Evolutionary conservation across 768 basidiomycete species (phyloP), one percentile per base, ranked within the genome.

Genomic region (Tremella fuciformis): DNA sequence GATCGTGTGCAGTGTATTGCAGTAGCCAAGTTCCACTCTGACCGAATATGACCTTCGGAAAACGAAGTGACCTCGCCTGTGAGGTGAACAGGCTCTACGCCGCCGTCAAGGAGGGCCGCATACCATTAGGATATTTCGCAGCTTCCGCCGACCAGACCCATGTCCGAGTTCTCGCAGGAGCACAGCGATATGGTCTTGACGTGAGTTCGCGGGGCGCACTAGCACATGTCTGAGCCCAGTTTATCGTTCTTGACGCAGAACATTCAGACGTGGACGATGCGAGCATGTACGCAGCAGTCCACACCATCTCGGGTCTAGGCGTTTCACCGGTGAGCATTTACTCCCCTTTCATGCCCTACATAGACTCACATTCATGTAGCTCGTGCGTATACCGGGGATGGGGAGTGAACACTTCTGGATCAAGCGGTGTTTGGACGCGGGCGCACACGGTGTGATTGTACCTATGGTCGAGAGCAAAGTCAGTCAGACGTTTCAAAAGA

Each of bases 381-480:
- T 53, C 37, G 51, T 53, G 6, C 24, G 51, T 8, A 37, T 53
- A 16, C 51, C 51, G 19, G 51, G 51, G 3, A 53, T 53, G 51
- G 51, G 51, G 16, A 53, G 51, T 22, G 51, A 53, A 22, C 51
- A 53, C n/a, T 53, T 46, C 42, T 46, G 42, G 26, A 60, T 60
- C 39, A 48, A 50, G 44, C 40, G 53, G 26, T 50, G 50, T 1
- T 13, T 60, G 2, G 58, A 60, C 34, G 58, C 58, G 22, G 58
- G 58, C 26, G 58, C 58, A 8, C 58, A 60, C 42, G 58, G 58
- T 9, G 46, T 60, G 22, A 53, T 50, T 8, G 38, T 55, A 18
- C 58, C 58, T 8, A 37, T 60, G 44, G n/a, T 41, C 0, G 57
- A 50, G 29, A 34, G 25, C 37, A 58, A 29, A 46, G 55, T 48